Evolutionary conservation across 371 early-diverging fungal genomes (phyloP).

Genomic region (Mucor irregularis): DNA sequence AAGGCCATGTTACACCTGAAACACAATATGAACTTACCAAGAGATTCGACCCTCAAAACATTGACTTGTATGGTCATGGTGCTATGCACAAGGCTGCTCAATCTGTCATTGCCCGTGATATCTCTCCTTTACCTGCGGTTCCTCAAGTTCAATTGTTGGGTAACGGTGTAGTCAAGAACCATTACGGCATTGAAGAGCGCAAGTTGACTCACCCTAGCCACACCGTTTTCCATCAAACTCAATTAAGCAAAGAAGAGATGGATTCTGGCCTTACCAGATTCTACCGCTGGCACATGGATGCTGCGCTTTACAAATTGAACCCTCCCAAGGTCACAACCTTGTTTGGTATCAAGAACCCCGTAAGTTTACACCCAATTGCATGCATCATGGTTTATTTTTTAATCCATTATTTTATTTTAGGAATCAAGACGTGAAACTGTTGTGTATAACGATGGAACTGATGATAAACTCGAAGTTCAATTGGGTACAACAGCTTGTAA

Average conservation of each 20-base stretch:
- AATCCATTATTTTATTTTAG: constrained; percentile 6
- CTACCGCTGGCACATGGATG: constrained; percentile 58
- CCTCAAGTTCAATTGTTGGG: constrained; percentile 53
- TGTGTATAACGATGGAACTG: constrained; percentile 46
- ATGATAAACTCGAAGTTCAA: constrained; percentile 44
- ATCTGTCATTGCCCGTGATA: constrained; percentile 47
- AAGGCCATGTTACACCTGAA: constrained; percentile 40
- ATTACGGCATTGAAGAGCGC: constrained; percentile 46
- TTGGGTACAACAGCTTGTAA: constrained; percentile 55
- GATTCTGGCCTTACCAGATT: constrained; percentile 46
- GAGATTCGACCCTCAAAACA: constrained; percentile 45
- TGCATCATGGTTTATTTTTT: not conserved
- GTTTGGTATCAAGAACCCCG: constrained; percentile 50
- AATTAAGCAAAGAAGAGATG: constrained; percentile 39
- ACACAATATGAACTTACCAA: constrained; percentile 47
- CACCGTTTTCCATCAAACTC: constrained; percentile 38
- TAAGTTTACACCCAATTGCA: constrained; percentile 21
- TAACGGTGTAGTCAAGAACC: constrained; percentile 40
- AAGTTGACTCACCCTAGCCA: constrained; percentile 47
- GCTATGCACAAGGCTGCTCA: constrained; percentile 38
- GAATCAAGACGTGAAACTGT: constrained; percentile 44
- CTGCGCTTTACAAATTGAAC: constrained; percentile 47
- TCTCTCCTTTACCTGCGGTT: constrained; percentile 42
- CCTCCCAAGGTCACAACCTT: constrained; percentile 51
- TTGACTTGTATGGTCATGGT: constrained; percentile 51